Base-by-base conservation (phyloP, 1,139 yeast species). In the Protomyces arabidopsidicola region DNA sequence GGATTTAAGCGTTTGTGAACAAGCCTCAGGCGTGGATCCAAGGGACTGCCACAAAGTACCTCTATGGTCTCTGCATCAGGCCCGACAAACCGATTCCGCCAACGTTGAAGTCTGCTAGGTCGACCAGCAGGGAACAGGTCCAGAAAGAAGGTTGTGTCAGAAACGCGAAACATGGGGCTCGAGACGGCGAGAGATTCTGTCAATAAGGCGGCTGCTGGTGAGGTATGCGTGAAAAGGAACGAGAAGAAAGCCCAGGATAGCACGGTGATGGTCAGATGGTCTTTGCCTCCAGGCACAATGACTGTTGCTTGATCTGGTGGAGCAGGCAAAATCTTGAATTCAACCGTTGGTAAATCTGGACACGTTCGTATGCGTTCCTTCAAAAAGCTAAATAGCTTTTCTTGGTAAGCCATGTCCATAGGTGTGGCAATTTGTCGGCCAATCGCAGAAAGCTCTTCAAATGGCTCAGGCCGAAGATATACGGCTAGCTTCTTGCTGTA, bases 391-490 rank as follows among this genome's bases (percentile, higher is more conserved):
- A 58, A n/a, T 16, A 58, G 56, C 31, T 36, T 20, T 12, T 36
- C 45, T 27, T 39, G 42, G 22, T 51, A 58, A 24, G 31, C 51
- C 51, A 39, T n/a, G 24, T 58, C 62, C 8, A 27, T 8, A 1
- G 55, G 34, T 3, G 54, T 50, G 24, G 62, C 62, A 27, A 18
- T 39, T 12, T 53, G 50, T 18, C 62, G 56, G 8, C 56, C 62
- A 34, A 58, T 52, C 34, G 62, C 55, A 18, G 52, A 48, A 4
- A 27, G 35, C 3, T 39, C 62, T 20, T 58, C 62, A 42, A 50
- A 52, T 12, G 64, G 64, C 35, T 60, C 64, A 2, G 64, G 64
- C 3, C 64, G 58, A 3, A 55, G 39, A 14, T 53, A 60, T 2
- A 60, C 62, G 16, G 56, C 62, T 12, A 60, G 50, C 34, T 54